Evolutionary conservation across 2,329 filamentous ascomycete species (phyloP), one percentile per base, ranked within the genome.

Genomic region (Fusarium oligoseptatum): DNA sequence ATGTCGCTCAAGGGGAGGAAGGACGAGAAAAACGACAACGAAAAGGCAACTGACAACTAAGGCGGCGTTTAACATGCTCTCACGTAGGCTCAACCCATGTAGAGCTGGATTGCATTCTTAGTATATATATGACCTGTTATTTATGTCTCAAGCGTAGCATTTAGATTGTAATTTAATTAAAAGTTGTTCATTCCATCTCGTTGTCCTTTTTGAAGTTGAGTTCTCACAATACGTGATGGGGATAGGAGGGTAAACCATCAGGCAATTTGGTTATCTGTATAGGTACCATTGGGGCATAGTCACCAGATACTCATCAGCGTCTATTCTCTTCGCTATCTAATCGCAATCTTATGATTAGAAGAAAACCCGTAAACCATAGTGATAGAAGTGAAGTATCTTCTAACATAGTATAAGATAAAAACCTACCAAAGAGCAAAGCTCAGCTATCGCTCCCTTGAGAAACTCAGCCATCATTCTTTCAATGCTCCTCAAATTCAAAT

Each of bases 1-100:
- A 81, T 86, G 70, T 83, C 83, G 7, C 79, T 86, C 72, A 82
- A 81, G 77, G 74, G 76, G 9, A 77, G 80, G 24, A 79, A 77
- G 6, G 76, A 81, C 24, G 77, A 74, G 43, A 68, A 70, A 29
- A 57, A 56, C 1, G 74, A 29, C n/a, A 43, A 6, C 6, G 70
- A 76, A n/a, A 72, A 75, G 55, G 58, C 57, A n/a, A 67, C 66
- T 11, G 66, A 70, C 7, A 75, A 72, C 37, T 75, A 56, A 73
- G 48, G 39, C 3, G 22, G 27, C 6, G 32, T 48, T 52, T 29
- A n/a, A 52, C 39, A n/a, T 63, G 60, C n/a, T 57, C 57, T 34
- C 36, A 52, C 60, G 68, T 72, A 43, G 22, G 39, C 20, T 29
- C 56, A 41, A 48, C n/a, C 24, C 22, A 52, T 41, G 14, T 24